Evolutionary conservation across 1,284 basidiomycete species (phyloP).

Genomic region (Coriolopsis trogii): DNA sequence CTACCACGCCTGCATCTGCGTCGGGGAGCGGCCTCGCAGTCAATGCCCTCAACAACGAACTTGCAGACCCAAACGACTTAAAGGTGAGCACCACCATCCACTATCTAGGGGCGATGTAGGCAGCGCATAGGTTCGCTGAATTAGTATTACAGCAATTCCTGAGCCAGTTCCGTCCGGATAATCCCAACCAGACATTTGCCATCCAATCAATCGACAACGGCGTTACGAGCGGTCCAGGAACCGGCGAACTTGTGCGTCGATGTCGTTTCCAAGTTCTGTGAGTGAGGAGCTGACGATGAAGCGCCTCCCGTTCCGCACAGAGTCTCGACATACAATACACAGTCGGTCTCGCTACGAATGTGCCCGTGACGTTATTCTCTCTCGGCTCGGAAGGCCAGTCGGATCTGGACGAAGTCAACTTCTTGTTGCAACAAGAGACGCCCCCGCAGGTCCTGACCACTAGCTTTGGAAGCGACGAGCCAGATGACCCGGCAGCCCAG

Average conservation of each 20-base stretch:
- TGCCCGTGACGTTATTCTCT: conserved; percentile 20
- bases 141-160: conserved; percentile 47
- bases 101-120: too few relatives aligned
- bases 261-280: too few relatives aligned
- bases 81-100: conserved; percentile 34
- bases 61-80: conserved; percentile 49
- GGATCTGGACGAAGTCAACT: conserved; percentile 34
- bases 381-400: conserved; percentile 16
- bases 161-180: conserved; percentile 47
- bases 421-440: conserved; percentile 28
- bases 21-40: conserved; percentile 51
- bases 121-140: too few relatives aligned
- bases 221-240: background rate
- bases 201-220: conserved; percentile 2
- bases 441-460: conserved; percentile 38
- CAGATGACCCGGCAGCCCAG: too few relatives aligned
- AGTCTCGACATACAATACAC: conserved; percentile 69
- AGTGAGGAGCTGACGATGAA: too few relatives aligned
- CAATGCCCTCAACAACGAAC: conserved; percentile 53
- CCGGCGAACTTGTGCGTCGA: conserved; percentile 23
- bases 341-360: too few relatives aligned
- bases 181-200: conserved; percentile 22
- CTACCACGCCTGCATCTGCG: conserved; percentile 45
- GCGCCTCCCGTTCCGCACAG: too few relatives aligned
- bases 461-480: conserved; percentile 56